Conservation (phyloP, 768 basidiomycete species). For the Rhodotorula kratochvilovae region DNA sequence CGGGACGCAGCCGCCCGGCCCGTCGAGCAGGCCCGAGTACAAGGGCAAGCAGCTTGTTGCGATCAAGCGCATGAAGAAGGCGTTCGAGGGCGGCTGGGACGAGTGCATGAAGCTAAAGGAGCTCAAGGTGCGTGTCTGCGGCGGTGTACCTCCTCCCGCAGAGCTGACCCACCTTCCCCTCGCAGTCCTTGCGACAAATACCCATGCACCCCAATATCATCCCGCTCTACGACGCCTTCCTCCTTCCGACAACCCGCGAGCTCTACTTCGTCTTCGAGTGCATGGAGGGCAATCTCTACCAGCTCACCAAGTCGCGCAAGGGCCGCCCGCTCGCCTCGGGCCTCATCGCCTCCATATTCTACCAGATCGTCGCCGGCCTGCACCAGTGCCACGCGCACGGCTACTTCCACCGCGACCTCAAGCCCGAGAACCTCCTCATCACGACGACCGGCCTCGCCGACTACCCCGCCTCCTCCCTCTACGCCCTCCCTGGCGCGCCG, state of each 20-base stretch:
- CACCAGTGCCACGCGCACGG: constrained; percentile 86
- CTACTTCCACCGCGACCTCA: constrained; percentile 99
- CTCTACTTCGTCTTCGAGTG: constrained; percentile 99
- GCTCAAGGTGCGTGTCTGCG: constrained; percentile 65
- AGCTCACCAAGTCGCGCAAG: constrained; percentile 94
- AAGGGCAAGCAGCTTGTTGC: constrained; percentile 89
- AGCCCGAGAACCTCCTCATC: constrained; percentile 97
- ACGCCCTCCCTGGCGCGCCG: constrained; percentile 57
- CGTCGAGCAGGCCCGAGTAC: constrained; percentile 69
- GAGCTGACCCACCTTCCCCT: neutral
- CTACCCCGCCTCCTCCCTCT: constrained; percentile 74
- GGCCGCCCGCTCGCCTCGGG: constrained; percentile 94
- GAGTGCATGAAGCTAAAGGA: constrained; percentile 94
- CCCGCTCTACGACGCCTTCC: constrained; percentile 97
- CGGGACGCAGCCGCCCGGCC: constrained; percentile 42
- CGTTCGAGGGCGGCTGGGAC: constrained; percentile 96
- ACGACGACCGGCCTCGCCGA: constrained; percentile 93
- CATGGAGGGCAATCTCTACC: constrained; percentile 99
- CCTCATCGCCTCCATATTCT: constrained; percentile 88
- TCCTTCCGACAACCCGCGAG: constrained; percentile 89
- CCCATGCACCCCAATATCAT: constrained; percentile 95
- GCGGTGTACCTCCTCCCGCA: too few relatives aligned
- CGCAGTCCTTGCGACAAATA: constrained; percentile 85
- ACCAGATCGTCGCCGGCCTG: constrained; percentile 82
- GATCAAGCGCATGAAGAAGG: constrained; percentile 96